Base-by-base conservation (phyloP, 2,329 filamentous ascomycete species). In the Aspergillus sp. region DNA sequence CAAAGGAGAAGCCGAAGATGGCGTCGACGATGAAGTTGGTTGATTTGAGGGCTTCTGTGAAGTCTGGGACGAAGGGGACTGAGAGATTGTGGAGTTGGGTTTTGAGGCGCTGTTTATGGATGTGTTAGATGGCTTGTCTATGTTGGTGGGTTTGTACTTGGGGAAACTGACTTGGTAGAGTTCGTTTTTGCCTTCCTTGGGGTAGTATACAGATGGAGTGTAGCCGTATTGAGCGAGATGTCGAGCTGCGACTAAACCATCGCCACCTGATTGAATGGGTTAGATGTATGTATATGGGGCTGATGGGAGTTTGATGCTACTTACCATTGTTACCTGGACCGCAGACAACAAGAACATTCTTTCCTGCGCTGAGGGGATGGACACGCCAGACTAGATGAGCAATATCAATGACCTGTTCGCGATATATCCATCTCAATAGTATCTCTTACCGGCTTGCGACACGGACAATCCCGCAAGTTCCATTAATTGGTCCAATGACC, bases 401-500 rank as follows among this genome's bases (percentile, higher is more conserved):
- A 19, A 19, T 35, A 13, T 35, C 33, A 35, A 35, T 6, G n/a
- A 3, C 3, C n/a, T 32, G 31, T n/a, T 4, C 31, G 4, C 8
- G 31, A n/a, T 9, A 9, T 32, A n/a, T 32, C 8, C 8, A n/a
- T 8, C 31, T 32, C 8, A 9, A 32, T 32, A 32, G 4, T 11
- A 6, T 13, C 31, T 40, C 73, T 46, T 62, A 90, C 89, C 83
- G 40, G 86, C 90, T 74, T 97, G 90, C 9, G 91, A 91, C 27
- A 97, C 90, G 1, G 90, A 90, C 0, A 98, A 77, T 0, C 93
- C 93, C 35, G 93, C 93, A 6, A 98, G 73, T 64, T 97, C 93
- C 93, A 98, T 97, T 39, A 98, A 75, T 68, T 98, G 93, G 62
- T 97, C 93, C 43, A 98, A 79, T 8, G 89, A 95, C 70, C 95